Conservation (phyloP, 768 basidiomycete species). For the Podaxis sp. region DNA sequence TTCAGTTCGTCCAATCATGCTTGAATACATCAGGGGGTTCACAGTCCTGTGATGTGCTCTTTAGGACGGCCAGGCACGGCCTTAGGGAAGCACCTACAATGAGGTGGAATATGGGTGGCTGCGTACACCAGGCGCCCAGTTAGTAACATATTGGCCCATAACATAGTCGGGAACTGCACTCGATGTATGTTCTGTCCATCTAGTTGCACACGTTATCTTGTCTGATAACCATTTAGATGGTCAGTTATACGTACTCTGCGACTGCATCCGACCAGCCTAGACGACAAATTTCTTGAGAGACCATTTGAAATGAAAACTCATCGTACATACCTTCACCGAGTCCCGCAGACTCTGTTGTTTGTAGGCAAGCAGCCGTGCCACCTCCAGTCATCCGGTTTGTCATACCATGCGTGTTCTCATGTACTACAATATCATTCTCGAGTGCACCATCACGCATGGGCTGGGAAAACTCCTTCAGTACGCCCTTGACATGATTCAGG, state of each 20-base stretch:
- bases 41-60: background rate
- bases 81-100: conserved; percentile 20
- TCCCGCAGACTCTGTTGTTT: conserved; percentile 46
- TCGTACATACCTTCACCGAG: conserved; percentile 38
- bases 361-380: conserved; percentile 46
- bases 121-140: conserved; percentile 43
- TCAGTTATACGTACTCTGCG: conserved; percentile 20
- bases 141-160: conserved; percentile 42
- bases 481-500: background rate
- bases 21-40: conserved; percentile 10
- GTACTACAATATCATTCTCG: conserved; percentile 41
- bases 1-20: conserved; percentile 2
- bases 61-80: no score
- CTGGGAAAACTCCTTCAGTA: conserved; percentile 12
- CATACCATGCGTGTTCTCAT: conserved; percentile 40
- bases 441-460: conserved; percentile 52
- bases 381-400: conserved; percentile 45
- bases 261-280: conserved; percentile 39
- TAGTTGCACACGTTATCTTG: background rate
- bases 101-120: conserved; percentile 45
- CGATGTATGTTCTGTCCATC: conserved; percentile 29
- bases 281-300: background rate
- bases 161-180: conserved; percentile 25
- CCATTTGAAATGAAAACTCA: background rate
- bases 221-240: background rate